Evolutionary conservation across 495 filamentous ascomycete species (phyloP).

Genomic region (Penicillium lagena): DNA sequence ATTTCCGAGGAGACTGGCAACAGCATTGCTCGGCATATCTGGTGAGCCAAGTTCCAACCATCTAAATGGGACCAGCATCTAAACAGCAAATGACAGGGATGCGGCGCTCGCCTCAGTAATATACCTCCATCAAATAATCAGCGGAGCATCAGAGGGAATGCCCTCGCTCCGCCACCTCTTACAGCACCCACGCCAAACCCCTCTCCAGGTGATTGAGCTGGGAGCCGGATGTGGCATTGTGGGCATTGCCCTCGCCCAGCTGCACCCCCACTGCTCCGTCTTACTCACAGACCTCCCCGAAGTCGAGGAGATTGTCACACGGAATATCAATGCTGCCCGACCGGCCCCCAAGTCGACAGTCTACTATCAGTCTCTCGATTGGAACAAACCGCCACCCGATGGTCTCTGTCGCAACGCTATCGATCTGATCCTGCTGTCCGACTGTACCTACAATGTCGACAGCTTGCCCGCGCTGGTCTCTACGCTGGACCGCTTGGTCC

Average conservation of each 20-base stretch:
- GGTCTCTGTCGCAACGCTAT: constrained; percentile 34
- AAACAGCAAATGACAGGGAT: constrained; percentile 45
- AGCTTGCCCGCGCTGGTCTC: constrained; percentile 68
- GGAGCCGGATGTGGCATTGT: constrained; percentile 83
- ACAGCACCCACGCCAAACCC: constrained; percentile 10
- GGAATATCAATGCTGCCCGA: constrained; percentile 46
- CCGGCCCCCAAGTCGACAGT: constrained; percentile 28
- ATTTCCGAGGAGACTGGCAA: constrained; percentile 92
- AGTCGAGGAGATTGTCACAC: constrained; percentile 56
- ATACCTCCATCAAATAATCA: constrained; percentile 26
- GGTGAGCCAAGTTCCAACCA: constrained; percentile 45
- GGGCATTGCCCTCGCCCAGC: constrained; percentile 64
- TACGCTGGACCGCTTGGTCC: constrained; percentile 53
- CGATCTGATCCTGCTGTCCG: constrained; percentile 75
- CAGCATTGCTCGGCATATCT: constrained; percentile 91
- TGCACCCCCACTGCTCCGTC: constrained; percentile 48
- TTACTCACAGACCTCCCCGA: constrained; percentile 79
- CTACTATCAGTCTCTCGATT: constrained; percentile 65
- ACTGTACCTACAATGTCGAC: constrained; percentile 94
- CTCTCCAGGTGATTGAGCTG: constrained; percentile 63
- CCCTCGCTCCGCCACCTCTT: constrained; percentile 23
- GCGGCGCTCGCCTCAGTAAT: constrained; percentile 55
- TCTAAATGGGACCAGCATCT: constrained; percentile 14
- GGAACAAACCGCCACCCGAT: constrained; percentile 50
- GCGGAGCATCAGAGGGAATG: constrained; percentile 7